phyloP scores from a whole-genome alignment of 768 basidiomycete genomes.

The Leccinum aurantiacum region DNA sequence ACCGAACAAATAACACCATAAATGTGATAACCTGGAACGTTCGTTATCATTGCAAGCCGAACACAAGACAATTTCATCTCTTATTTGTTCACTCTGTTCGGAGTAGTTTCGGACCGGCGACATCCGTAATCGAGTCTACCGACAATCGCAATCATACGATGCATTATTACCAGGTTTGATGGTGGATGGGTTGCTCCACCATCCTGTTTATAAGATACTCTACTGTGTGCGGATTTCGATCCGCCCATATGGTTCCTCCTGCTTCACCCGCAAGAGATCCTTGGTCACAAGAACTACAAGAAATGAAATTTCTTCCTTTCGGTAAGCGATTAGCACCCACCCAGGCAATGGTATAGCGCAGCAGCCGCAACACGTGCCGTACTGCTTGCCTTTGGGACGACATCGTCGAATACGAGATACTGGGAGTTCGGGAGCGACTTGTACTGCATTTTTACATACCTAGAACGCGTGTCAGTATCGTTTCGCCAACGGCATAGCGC shows the following conservation, averaged over 20 bases:
- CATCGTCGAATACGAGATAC: slow-evolving; percentile 58
- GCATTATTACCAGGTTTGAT: background rate
- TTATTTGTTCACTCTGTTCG: background rate
- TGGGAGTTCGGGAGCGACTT: slow-evolving; percentile 52
- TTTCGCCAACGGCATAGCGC: background rate
- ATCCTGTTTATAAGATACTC: background rate
- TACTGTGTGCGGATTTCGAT: slow-evolving; percentile 44
- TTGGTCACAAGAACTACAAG: slow-evolving; percentile 73
- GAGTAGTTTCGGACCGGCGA: slow-evolving; percentile 6
- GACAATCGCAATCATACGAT: too few species aligned
- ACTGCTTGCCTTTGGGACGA: slow-evolving; percentile 65
- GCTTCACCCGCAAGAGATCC: slow-evolving; percentile 59
- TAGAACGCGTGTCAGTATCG: slow-evolving; percentile 31
- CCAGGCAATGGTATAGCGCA: slow-evolving; percentile 84
- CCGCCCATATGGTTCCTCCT: slow-evolving; percentile 57
- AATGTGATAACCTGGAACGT: background rate
- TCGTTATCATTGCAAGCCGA: background rate
- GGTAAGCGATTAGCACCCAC: slow-evolving; percentile 38
- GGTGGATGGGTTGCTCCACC: too few species aligned
- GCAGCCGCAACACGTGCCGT: slow-evolving; percentile 77
- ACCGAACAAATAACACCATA: background rate
- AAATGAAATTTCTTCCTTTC: background rate
- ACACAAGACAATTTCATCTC: background rate
- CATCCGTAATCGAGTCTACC: background rate
- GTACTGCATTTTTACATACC: slow-evolving; percentile 78